Evolutionary conservation across 495 filamentous ascomycete species (phyloP).

Genomic region (Rostrohypoxylon terebratum): DNA sequence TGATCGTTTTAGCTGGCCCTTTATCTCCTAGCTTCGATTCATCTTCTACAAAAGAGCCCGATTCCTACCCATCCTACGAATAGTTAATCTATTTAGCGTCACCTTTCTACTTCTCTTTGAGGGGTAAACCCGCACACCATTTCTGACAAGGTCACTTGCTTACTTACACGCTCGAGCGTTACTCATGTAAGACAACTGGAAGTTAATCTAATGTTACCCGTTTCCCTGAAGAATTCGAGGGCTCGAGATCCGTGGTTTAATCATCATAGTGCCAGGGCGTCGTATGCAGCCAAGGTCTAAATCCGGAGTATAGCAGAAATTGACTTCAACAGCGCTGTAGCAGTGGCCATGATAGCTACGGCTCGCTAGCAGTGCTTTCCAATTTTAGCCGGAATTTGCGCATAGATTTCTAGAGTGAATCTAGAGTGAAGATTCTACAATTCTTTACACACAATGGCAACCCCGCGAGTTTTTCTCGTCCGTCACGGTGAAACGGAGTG

Average conservation of each 20-base stretch:
- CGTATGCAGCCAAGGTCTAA: neutral
- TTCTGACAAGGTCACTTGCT: neutral
- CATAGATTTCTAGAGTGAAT: neutral
- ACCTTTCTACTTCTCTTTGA: neutral
- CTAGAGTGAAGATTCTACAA: neutral
- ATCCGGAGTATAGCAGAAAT: neutral
- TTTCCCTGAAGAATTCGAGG: neutral
- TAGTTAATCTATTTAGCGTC: conserved; percentile 6
- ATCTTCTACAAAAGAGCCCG: neutral
- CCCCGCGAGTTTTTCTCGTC: conserved; percentile 90
- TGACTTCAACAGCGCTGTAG: neutral
- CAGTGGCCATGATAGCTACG: neutral
- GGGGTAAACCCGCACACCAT: conserved; percentile 1
- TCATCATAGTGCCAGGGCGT: neutral
- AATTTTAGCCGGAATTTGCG: neutral
- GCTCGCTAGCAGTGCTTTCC: neutral
- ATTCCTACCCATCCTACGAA: neutral
- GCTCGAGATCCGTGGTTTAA: neutral
- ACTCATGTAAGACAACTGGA: neutral
- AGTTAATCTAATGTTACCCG: neutral
- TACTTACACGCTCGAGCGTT: neutral
- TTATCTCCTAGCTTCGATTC: neutral
- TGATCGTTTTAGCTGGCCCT: neutral
- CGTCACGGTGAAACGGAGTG: conserved; percentile 97
- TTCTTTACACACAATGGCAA: conserved; percentile 52